Evolutionary conservation across 129 eudicot genomes (phyloP).

Genomic region (Flaveria robusta): DNA sequence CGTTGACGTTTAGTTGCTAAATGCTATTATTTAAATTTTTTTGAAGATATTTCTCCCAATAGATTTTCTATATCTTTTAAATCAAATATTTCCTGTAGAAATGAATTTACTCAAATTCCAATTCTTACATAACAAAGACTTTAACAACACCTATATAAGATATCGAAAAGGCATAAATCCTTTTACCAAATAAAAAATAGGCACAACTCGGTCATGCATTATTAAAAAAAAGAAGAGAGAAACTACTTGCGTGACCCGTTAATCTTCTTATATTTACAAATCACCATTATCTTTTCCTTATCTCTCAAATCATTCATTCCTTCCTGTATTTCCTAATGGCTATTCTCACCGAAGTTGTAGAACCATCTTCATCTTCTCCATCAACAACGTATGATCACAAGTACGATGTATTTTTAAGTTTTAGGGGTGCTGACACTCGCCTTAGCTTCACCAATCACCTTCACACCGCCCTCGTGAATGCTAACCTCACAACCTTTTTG

Average conservation of each 20-base stretch:
- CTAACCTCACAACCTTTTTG: slow-evolving; percentile 3
- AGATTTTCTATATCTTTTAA: too few species aligned
- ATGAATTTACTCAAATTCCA: too few species aligned
- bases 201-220: neutral
- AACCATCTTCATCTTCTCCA: neutral
- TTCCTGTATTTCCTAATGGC: neutral
- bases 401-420: neutral
- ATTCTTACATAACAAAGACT: too few species aligned
- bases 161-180: neutral
- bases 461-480: neutral
- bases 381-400: neutral
- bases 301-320: neutral
- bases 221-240: too few species aligned
- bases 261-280: too few species aligned
- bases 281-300: too few species aligned
- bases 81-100: too few species aligned
- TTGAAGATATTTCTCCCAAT: too few species aligned
- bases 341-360: neutral
- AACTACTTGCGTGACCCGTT: neutral
- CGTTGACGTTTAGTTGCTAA: too few species aligned
- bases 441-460: neutral
- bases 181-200: neutral
- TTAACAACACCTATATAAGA: too few species aligned
- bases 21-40: too few species aligned
- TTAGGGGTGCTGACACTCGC: neutral